Conservation (phyloP, 345 rosid genomes). For the Populus deltoides region DNA sequence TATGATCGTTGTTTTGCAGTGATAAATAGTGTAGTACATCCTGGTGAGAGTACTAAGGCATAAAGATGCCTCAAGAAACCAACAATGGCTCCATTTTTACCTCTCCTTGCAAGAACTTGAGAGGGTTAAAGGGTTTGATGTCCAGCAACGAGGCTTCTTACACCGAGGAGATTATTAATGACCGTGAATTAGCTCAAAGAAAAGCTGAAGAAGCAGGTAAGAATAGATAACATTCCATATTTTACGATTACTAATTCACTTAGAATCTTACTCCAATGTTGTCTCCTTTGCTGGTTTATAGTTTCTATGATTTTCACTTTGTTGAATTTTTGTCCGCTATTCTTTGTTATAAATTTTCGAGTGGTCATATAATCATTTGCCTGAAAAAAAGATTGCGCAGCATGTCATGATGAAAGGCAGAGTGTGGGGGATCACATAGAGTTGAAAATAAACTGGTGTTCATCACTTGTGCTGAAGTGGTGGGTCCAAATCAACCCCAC, state of each 20-base stretch:
- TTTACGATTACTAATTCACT: neutral
- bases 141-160: slow-evolving; percentile 31
- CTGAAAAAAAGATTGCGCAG: neutral
- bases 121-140: slow-evolving; percentile 50
- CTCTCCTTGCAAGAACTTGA: slow-evolving; percentile 54
- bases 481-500: slow-evolving; percentile 22
- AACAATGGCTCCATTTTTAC: slow-evolving; percentile 23
- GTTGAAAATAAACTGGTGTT: neutral
- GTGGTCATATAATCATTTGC: neutral
- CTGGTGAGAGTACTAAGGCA: neutral
- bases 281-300: neutral
- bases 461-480: slow-evolving; percentile 13
- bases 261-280: neutral
- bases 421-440: slow-evolving; percentile 10
- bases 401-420: slow-evolving; percentile 20
- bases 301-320: neutral
- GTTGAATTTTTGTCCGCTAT: neutral
- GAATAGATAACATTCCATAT: neutral
- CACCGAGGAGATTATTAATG: slow-evolving; percentile 52
- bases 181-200: slow-evolving; percentile 74
- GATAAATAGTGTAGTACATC: neutral
- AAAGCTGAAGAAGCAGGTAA: slow-evolving; percentile 98
- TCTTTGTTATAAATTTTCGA: neutral
- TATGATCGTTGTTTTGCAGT: neutral
- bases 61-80: slow-evolving; percentile 68